Conservation (phyloP, 2,329 filamentous ascomycete species). For the Fusarium coffeatum region DNA sequence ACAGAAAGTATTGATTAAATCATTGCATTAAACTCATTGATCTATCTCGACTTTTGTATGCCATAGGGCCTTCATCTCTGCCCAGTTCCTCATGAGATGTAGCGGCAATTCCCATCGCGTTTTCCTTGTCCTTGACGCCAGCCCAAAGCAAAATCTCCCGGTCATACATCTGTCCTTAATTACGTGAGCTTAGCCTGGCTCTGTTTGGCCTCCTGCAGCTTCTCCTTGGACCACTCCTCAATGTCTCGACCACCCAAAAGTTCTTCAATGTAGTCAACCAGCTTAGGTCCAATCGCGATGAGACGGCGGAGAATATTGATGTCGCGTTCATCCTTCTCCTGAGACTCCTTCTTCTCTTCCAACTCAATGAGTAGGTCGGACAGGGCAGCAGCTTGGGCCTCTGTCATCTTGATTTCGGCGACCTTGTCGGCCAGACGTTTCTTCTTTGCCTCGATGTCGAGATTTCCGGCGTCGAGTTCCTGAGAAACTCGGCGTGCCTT, state of each 20-base stretch:
- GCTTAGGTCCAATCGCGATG: neutral
- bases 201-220: neutral
- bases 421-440: neutral
- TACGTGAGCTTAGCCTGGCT: neutral
- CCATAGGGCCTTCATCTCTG: neutral
- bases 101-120: neutral
- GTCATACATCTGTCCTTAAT: neutral
- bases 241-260: neutral
- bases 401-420: neutral
- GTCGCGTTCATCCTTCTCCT: neutral
- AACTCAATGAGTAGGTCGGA: neutral
- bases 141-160: neutral
- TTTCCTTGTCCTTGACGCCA: neutral
- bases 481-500: neutral
- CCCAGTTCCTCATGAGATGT: neutral
- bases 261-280: neutral
- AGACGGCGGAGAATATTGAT: neutral
- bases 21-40: neutral
- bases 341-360: neutral
- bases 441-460: accelerated
- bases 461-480: neutral
- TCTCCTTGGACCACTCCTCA: neutral
- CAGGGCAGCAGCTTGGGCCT: neutral
- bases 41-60: neutral
- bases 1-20: neutral